These are phyloP conservation scores for Trametes villosa DNA, from an alignment of 768 basidiomycete genomes.

Conservation along the genomic window DNA sequence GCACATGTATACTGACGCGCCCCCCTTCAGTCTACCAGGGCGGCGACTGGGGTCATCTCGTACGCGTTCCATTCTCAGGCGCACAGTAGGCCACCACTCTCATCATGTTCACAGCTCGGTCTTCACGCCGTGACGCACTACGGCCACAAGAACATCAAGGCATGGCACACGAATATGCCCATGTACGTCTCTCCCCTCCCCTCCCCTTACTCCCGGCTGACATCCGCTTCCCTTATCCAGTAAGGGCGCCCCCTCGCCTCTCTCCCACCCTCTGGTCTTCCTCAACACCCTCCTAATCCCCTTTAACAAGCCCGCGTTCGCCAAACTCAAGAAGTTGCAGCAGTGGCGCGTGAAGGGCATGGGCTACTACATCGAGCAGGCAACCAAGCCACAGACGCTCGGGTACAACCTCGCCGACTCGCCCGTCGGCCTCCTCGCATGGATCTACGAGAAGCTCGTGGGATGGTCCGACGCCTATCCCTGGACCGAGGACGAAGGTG, in stretches of 20 bases:
- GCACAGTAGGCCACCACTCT: neutral
- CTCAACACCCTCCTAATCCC: slow-evolving; percentile 33
- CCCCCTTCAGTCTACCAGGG: slow-evolving; percentile 37
- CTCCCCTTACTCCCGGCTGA: neutral
- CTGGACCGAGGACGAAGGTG: too few species aligned
- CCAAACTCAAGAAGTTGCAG: slow-evolving; percentile 28
- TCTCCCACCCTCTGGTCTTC: slow-evolving; percentile 10
- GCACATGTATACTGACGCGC: neutral
- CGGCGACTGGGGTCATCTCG: slow-evolving; percentile 50
- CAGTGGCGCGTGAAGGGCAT: too few species aligned
- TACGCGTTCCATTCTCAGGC: slow-evolving; percentile 22
- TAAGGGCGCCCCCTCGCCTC: neutral
- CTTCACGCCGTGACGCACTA: slow-evolving; percentile 34
- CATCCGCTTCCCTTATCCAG: neutral
- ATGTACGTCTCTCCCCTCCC: slow-evolving; percentile 36
- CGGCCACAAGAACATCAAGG: slow-evolving; percentile 49
- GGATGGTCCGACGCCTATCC: too few species aligned
- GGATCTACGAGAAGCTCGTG: too few species aligned
- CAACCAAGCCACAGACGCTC: too few species aligned
- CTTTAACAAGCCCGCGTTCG: slow-evolving; percentile 35
- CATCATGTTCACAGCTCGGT: slow-evolving; percentile 29
- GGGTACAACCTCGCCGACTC: too few species aligned
- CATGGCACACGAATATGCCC: slow-evolving; percentile 56
- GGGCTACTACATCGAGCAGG: too few species aligned
- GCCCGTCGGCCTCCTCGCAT: too few species aligned